Conservation (phyloP, 2,329 filamentous ascomycete species). For the Phaeoacremonium minimum region DNA sequence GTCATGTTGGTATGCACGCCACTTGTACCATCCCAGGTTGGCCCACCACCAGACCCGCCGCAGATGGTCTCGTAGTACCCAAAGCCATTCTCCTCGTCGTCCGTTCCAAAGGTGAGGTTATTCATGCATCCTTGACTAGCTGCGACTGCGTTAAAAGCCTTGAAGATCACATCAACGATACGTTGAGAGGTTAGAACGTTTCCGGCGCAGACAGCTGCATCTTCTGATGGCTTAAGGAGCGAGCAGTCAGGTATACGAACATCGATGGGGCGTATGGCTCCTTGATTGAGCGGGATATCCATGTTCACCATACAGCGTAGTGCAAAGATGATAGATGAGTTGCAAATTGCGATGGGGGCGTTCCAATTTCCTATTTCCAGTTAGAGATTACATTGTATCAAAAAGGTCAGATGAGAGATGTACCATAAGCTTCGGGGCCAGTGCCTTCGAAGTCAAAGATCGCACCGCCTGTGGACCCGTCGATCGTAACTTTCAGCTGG, state of each 20-base stretch:
- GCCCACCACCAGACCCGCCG: conserved; percentile 23
- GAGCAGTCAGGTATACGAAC: conserved; percentile 21
- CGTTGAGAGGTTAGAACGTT: conserved; percentile 19
- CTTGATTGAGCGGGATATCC: conserved; percentile 30
- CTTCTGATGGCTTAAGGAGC: conserved; percentile 20
- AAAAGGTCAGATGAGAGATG: no score
- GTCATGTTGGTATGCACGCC: conserved; percentile 17
- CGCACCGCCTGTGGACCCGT: conserved; percentile 19
- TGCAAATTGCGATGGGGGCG: conserved; percentile 5
- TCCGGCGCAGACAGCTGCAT: conserved; percentile 35
- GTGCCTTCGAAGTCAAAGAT: conserved; percentile 26
- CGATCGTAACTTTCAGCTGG: conserved; percentile 21
- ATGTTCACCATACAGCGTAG: conserved; percentile 24
- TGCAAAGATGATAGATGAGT: conserved; percentile 28
- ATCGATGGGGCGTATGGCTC: conserved; percentile 24
- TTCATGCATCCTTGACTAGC: conserved; percentile 24
- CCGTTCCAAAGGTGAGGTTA: conserved; percentile 20
- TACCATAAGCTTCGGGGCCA: conserved; percentile 21
- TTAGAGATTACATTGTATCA: no score
- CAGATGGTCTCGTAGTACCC: conserved; percentile 23
- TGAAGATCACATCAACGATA: conserved; percentile 22
- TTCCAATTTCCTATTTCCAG: conserved; percentile 23
- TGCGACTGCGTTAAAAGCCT: conserved; percentile 16
- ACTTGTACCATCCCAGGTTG: conserved; percentile 17
- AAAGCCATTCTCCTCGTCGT: conserved; percentile 6